Conservation (phyloP, 192 early-diverging fungal species). For the Coemansia sp. region DNA sequence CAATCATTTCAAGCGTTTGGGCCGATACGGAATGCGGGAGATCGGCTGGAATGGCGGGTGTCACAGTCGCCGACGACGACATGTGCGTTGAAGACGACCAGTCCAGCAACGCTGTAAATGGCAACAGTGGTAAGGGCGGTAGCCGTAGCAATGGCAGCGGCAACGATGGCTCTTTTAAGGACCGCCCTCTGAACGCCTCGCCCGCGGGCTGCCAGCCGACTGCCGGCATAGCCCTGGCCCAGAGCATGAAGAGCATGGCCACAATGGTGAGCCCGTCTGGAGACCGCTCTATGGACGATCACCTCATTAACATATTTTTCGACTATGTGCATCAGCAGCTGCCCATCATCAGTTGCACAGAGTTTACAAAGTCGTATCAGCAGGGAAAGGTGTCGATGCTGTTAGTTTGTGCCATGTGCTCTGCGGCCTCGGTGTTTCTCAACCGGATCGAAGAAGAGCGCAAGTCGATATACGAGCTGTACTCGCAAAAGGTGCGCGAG, state of each 20-base stretch:
- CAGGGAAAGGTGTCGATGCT: conserved; percentile 21
- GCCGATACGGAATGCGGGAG: conserved; percentile 48
- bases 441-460: conserved; percentile 53
- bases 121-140: too few species aligned
- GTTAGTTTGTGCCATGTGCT: conserved; percentile 48
- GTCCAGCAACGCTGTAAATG: not conserved
- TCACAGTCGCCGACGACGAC: conserved; percentile 40
- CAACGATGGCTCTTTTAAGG: not conserved
- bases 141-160: not conserved
- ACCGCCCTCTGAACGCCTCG: not conserved
- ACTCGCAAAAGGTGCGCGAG: conserved; percentile 51
- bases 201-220: not conserved
- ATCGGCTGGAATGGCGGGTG: conserved; percentile 48
- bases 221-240: not conserved
- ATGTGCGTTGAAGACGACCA: not conserved
- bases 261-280: conserved; percentile 27
- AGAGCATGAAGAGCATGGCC: not conserved
- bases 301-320: conserved; percentile 40
- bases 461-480: conserved; percentile 38
- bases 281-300: conserved; percentile 47
- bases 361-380: conserved; percentile 25
- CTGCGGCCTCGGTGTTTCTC: conserved; percentile 45
- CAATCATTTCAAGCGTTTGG: conserved; percentile 51
- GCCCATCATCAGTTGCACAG: conserved; percentile 38
- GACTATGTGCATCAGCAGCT: conserved; percentile 47